Evolutionary conservation across 2,329 filamentous ascomycete species (phyloP), one percentile per base, ranked within the genome.

Genomic region (Xylaria sp.): DNA sequence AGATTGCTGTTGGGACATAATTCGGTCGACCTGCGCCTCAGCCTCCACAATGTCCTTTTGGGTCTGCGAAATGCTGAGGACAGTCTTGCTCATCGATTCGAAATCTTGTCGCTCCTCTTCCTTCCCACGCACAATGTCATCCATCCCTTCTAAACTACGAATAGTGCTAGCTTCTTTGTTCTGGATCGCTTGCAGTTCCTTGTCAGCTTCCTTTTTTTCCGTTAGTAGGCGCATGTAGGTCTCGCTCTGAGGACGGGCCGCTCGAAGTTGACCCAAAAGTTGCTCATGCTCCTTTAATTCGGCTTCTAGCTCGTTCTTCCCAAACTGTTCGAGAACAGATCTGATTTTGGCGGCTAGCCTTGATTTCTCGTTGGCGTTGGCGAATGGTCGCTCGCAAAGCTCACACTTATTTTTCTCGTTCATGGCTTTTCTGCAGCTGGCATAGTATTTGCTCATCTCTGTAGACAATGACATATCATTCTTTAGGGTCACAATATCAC

Each of bases 1-100:
- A 15, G 90, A 87, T 74, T 91, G 89, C 75, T 97, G 92, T 72
- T 94, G 93, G 9, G 89, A 89, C 65, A 88, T 84, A 56, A 97
- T 86, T 61, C 92, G 89, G 63, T 90, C 84, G 56, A 97, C 90
- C 77, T 97, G 91, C 44, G 81, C 81, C 73, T 92, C 87, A 5
- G 92, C 89, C 42, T 90, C 89, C 53, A 84, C 83, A 66, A 95
- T 91, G 50, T 97, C 93, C 67, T 84, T 86, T 69, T 89, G 82
- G 49, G 90, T 90, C 77, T 92, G 91, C 9, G 86, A 81, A 66
- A 99, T 96, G 65, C 86, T 91, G 64, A 87, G 84, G 7, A 97
- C 89, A 1, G 91, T 93, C 78, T 92, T 93, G 50, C 86, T 85
- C 70, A 97, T 84, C 2, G 89, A 87, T 67, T 97, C 93, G 6